Evolutionary conservation across 1,284 basidiomycete species (phyloP), one percentile per base, ranked within the genome.

Genomic region (Heterobasidion annosum): DNA sequence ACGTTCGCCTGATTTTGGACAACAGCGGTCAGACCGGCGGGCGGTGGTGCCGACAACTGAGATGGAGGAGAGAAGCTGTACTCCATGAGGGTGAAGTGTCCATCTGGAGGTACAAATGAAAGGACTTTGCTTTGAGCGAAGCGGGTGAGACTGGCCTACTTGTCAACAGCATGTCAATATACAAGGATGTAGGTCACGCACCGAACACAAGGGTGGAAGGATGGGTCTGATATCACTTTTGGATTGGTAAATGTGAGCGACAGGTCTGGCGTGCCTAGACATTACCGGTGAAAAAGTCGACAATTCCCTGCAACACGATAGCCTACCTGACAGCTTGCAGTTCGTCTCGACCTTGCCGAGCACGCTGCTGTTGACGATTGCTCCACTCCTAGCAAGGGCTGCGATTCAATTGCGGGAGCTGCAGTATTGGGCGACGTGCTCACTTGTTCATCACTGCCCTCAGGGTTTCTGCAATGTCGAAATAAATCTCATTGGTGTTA

Each of bases 91-190:
- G 82, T 81, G 70, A 98, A 98, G 58, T 82, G 82, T 9, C 95
- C 95, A 64, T 98, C 95, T 1, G 95, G 95, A 2, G 95, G 95
- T 46, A 98, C 85, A 66, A 98, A 98, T 1, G 92, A 95, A 52
- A 98, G 74, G 0, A 80, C 73, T 60, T 83, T 85, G 64, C 92
- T 88, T 50, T 85, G 82, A 48, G 81, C 74, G 89, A 92, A 97
- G 53, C 85, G 83, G 62, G 83, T 82, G 51, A 93, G 74, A 37
- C 92, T 93, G 59, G 42, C 32, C 16, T 15, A n/a, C 1, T 19
- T 34, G 8, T 6, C 37, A 45, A 49, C 54, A 56, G 51, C 8
- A 51, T 46, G 12, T 49, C 45, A 12, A 15, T 49, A 10, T 52
- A 16, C 25, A 12, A 52, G 25, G 8, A 12, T 1, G 32, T 49